Evolutionary conservation across 139 green algal genomes (phyloP).

Genomic region (Choricystis sp.): DNA sequence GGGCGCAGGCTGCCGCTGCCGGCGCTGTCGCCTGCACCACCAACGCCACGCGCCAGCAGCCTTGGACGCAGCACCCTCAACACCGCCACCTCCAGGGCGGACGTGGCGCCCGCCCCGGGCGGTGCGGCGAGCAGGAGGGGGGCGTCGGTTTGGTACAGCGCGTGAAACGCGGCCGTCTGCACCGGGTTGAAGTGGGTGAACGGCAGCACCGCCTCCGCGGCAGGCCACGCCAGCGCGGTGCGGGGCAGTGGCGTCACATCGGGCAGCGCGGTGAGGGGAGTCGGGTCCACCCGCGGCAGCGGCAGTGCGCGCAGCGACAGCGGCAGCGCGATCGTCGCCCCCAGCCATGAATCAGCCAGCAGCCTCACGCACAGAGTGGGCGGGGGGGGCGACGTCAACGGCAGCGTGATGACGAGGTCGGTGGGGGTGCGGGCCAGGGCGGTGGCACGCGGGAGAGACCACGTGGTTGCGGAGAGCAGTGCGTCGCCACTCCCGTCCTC

Average conservation of each 20-base stretch:
- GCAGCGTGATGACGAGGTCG: background rate
- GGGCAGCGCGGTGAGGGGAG: constrained; percentile 71
- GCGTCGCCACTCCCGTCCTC: constrained; percentile 84
- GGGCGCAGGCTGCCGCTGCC: background rate
- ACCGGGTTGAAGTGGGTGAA: constrained; percentile 98
- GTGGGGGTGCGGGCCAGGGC: background rate
- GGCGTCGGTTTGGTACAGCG: constrained; percentile 88
- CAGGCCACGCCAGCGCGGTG: constrained; percentile 49
- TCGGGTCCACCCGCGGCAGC: constrained; percentile 44
- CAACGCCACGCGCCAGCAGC: too few relatives aligned
- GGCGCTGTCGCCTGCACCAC: background rate
- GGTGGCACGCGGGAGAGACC: background rate
- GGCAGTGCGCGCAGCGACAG: constrained; percentile 57
- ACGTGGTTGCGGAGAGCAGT: constrained; percentile 90
- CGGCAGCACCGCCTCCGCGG: constrained; percentile 40
- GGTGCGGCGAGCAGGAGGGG: constrained; percentile 90
- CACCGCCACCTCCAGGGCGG: constrained; percentile 84
- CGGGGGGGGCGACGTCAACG: background rate
- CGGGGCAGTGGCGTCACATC: constrained; percentile 84
- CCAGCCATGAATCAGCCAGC: constrained; percentile 67
- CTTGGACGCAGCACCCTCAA: constrained; percentile 33
- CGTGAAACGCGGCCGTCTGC: constrained; percentile 93
- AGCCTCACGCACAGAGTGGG: constrained; percentile 47
- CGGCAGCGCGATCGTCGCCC: constrained; percentile 36
- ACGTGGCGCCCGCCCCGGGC: constrained; percentile 88